phyloP scores from a whole-genome alignment of 306 rosid genomes.

The Canavalia ensiformis region DNA sequence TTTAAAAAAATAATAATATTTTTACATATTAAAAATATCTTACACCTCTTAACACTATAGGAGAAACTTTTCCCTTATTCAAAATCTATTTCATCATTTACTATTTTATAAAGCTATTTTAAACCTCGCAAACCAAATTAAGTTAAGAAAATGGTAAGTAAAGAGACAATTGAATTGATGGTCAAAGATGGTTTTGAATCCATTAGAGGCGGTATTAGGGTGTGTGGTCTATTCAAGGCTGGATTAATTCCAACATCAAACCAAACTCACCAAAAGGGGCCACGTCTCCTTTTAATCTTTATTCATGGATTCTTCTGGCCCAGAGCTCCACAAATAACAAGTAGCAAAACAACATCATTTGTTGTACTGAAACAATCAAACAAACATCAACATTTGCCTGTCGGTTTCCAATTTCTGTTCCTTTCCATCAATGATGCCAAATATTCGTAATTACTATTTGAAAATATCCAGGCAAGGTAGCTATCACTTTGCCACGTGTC shows the following conservation, averaged over 20 bases:
- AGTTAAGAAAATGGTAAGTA: neutral
- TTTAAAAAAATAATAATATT: too few species aligned
- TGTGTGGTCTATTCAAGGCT: neutral
- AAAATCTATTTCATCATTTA: too few species aligned
- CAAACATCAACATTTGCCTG: slow-evolving; percentile 4
- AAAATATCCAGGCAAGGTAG: neutral
- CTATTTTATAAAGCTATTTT: too few species aligned
- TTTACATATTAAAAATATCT: too few species aligned
- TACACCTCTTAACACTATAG: too few species aligned
- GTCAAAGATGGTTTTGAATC: neutral
- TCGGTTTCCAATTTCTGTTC: neutral
- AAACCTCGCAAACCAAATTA: neutral
- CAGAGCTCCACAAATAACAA: neutral
- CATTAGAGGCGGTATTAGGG: neutral
- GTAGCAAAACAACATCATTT: neutral
- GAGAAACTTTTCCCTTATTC: too few species aligned
- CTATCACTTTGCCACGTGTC: neutral
- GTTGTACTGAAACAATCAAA: neutral
- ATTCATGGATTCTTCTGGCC: neutral
- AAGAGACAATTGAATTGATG: neutral
- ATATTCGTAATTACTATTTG: neutral
- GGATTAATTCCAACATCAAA: slow-evolving; percentile 12
- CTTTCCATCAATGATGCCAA: slow-evolving; percentile 31
- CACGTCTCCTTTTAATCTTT: slow-evolving; percentile 10
- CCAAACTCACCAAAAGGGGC: neutral